A percentile compares a stretch with the other conserved stretches of the same genome.
Conservation (phyloP, 768 basidiomycete genomes). For the Collybiopsis luxurians region DNA sequence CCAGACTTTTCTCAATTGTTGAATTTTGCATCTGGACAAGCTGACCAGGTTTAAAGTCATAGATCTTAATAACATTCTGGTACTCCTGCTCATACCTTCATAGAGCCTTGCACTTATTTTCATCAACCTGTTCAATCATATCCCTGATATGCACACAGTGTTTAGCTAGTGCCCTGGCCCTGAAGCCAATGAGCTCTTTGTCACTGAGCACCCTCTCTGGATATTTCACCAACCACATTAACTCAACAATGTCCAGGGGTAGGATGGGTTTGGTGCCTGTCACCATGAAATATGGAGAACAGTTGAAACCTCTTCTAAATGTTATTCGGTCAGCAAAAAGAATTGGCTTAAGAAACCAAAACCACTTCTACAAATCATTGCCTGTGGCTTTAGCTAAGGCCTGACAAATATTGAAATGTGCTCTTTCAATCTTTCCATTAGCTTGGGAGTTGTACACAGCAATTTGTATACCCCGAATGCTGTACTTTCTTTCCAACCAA, state of each 20-base stretch:
- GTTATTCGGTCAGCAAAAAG: neutral
- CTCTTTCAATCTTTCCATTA: neutral
- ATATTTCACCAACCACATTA: conserved; percentile 9
- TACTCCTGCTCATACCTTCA: no score
- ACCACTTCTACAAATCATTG: no score
- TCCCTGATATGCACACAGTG: no score
- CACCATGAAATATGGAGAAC: neutral
- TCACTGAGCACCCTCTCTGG: no score
- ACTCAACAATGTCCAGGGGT: neutral
- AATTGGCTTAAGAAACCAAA: neutral
- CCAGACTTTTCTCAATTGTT: neutral
- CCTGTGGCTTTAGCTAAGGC: neutral
- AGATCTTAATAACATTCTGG: neutral
- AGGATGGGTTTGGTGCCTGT: no score
- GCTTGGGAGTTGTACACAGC: neutral
- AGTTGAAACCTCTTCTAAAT: neutral
- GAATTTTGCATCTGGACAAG: neutral
- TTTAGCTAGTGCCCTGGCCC: no score
- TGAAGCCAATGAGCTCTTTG: no score
- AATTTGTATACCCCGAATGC: conserved; percentile 18
- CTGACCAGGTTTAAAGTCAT: neutral
- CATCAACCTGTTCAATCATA: no score
- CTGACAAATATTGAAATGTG: neutral
- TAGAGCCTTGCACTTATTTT: no score
- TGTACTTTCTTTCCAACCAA: conserved; percentile 22